Conservation (phyloP, 108 stramenopile species). For the Skeletonema tropicum region DNA sequence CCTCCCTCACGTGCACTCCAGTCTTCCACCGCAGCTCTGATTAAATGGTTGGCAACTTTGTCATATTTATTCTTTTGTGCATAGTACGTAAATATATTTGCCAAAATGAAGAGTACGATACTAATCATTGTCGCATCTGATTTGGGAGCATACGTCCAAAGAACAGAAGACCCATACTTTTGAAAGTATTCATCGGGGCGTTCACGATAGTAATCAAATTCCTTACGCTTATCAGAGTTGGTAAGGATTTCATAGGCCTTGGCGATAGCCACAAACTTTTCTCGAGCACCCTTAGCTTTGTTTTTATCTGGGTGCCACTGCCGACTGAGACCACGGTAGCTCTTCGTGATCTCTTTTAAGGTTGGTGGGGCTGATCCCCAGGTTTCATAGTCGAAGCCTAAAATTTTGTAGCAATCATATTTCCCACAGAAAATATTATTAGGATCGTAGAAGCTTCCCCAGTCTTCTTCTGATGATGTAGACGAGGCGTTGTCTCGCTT, state of each 20-base stretch:
- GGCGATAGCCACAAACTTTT: constrained; percentile 85
- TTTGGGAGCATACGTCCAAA: constrained; percentile 84
- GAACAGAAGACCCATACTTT: constrained; percentile 77
- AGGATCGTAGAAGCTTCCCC: constrained; percentile 89
- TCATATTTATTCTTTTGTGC: constrained; percentile 80
- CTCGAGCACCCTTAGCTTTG: constrained; percentile 76
- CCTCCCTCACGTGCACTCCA: constrained; percentile 77
- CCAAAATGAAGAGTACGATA: constrained; percentile 58
- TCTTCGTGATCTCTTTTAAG: constrained; percentile 76
- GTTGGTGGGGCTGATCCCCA: constrained; percentile 64
- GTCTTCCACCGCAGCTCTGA: constrained; percentile 82
- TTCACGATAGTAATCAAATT: constrained; percentile 83
- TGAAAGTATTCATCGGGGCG: constrained; percentile 81
- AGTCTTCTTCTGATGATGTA: constrained; percentile 47
- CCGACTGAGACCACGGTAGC: constrained; percentile 71
- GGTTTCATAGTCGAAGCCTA: constrained; percentile 87
- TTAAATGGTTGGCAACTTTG: constrained; percentile 71
- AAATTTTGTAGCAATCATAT: constrained; percentile 88
- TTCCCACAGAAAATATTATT: constrained; percentile 84
- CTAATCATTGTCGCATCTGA: constrained; percentile 70
- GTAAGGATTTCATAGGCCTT: constrained; percentile 87
- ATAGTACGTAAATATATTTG: constrained; percentile 64
- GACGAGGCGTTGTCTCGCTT: not conserved
- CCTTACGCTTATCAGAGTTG: constrained; percentile 61
- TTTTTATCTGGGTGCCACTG: constrained; percentile 90